Percentiles rank a stretch among this genome's conserved stretches.
phyloP scores from a whole-genome alignment of 768 basidiomycete species.

The Leccinum variicolor region DNA sequence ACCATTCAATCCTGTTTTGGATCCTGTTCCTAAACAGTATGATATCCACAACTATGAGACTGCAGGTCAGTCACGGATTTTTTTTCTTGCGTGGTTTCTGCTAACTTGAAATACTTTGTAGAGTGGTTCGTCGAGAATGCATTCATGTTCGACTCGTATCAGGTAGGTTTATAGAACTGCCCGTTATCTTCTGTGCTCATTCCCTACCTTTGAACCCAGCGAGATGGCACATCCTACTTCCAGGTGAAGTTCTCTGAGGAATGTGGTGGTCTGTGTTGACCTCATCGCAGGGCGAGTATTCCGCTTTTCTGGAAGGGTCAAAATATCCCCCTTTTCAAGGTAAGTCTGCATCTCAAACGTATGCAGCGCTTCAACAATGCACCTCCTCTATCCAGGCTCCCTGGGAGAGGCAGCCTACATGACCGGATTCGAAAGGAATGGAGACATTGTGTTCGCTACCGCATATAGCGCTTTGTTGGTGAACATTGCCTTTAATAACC shows the following conservation, averaged over 20 bases:
- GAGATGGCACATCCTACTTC: constrained; percentile 58
- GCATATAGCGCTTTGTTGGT: constrained; percentile 56
- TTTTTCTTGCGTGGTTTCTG: neutral
- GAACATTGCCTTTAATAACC: constrained; percentile 38
- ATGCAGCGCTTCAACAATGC: neutral
- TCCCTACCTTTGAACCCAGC: constrained; percentile 27
- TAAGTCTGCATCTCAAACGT: constrained; percentile 19
- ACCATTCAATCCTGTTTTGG: constrained; percentile 41
- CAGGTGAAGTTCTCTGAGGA: constrained; percentile 11
- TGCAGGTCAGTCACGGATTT: constrained; percentile 21
- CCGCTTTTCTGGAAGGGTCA: constrained; percentile 46
- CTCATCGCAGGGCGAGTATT: constrained; percentile 48
- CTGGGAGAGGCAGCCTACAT: constrained; percentile 61
- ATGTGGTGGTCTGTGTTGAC: neutral
- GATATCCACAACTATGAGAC: constrained; percentile 57
- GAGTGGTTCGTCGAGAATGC: constrained; percentile 44
- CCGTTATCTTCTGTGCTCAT: neutral
- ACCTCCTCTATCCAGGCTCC: constrained; percentile 33
- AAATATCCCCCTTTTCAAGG: constrained; percentile 51
- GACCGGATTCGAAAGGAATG: constrained; percentile 59
- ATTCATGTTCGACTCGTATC: constrained; percentile 46
- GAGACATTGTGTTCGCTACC: constrained; percentile 57
- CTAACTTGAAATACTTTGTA: neutral
- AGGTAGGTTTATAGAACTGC: neutral
- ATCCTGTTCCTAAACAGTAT: constrained; percentile 49